phyloP scores from a whole-genome alignment of 2,329 filamentous ascomycete genomes.

The Zasmidium cellare region DNA sequence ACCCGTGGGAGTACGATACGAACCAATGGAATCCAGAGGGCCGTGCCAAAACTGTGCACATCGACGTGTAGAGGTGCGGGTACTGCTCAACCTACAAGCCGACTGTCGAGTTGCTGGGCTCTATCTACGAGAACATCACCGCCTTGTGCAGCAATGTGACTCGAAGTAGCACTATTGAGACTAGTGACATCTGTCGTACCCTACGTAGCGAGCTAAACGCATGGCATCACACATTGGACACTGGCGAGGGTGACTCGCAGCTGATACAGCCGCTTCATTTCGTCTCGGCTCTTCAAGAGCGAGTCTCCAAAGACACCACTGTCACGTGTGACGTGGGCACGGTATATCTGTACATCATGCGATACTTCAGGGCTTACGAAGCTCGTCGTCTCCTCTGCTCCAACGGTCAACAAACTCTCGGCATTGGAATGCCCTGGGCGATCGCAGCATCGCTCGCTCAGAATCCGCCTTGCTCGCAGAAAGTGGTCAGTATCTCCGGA shows the following conservation, averaged over 20 bases:
- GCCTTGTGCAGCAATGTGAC: slow-evolving; percentile 37
- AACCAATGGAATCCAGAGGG: slow-evolving; percentile 46
- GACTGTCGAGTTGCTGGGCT: slow-evolving; percentile 45
- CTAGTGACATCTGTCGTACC: slow-evolving; percentile 35
- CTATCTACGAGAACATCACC: slow-evolving; percentile 42
- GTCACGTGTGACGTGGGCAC: slow-evolving; percentile 50
- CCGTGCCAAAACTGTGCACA: slow-evolving; percentile 42
- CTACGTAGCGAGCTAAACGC: slow-evolving; percentile 40
- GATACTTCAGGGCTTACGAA: slow-evolving; percentile 47
- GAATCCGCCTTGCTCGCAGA: slow-evolving; percentile 43
- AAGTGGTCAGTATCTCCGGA: slow-evolving; percentile 48
- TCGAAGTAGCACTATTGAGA: slow-evolving; percentile 35
- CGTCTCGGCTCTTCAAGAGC: slow-evolving; percentile 44
- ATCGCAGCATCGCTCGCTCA: slow-evolving; percentile 49
- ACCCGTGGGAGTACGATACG: slow-evolving; percentile 51
- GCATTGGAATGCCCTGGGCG: slow-evolving; percentile 51
- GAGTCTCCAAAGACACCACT: slow-evolving; percentile 42
- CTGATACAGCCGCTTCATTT: slow-evolving; percentile 50
- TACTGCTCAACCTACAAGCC: slow-evolving; percentile 46
- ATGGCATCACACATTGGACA: slow-evolving; percentile 32
- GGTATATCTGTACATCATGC: slow-evolving; percentile 52
- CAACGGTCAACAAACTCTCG: slow-evolving; percentile 53
- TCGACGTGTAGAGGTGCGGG: slow-evolving; percentile 44
- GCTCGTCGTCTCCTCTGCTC: slow-evolving; percentile 49
- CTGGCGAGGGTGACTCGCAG: slow-evolving; percentile 23